These are phyloP conservation scores for Fusarium stilboides DNA, from an alignment of 2,329 filamentous ascomycete genomes.

Conservation along the genomic window DNA sequence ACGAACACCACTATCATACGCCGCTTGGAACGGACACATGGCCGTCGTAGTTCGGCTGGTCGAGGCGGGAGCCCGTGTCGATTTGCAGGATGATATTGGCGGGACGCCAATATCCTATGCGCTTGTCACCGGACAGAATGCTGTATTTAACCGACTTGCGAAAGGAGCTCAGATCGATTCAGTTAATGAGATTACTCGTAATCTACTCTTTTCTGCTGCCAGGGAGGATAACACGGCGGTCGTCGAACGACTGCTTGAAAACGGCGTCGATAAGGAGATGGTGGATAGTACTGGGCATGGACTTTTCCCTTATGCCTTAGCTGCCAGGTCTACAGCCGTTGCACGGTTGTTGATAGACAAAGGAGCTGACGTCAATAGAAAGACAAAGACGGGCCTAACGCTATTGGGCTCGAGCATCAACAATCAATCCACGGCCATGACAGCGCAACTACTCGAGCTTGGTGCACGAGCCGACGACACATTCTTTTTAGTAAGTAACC, in stretches of 20 bases:
- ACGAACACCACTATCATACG: conserved; percentile 7
- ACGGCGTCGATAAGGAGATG: too few species aligned
- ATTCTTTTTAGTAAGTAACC: too few species aligned
- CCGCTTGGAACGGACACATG: conserved; percentile 5
- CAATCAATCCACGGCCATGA: too few species aligned
- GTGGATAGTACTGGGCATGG: too few species aligned
- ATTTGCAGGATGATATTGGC: conserved; percentile 8
- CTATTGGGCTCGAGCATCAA: too few species aligned
- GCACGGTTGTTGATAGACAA: too few species aligned
- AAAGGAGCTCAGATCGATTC: background rate
- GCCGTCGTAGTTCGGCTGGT: background rate
- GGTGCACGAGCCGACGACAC: too few species aligned
- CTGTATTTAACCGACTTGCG: background rate
- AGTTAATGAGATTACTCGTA: background rate
- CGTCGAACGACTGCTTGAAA: background rate
- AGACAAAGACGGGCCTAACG: too few species aligned
- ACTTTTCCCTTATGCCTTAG: too few species aligned
- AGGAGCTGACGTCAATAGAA: too few species aligned
- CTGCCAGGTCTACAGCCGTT: too few species aligned
- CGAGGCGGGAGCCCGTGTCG: conserved; percentile 2
- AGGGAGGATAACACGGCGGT: background rate
- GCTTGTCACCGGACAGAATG: conserved; percentile 1
- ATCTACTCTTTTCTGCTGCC: background rate
- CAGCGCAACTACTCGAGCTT: too few species aligned
- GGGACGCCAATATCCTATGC: conserved; percentile 20